Evolutionary conservation across 352 stramenopile genomes (phyloP).

Genomic region (Pythium vanterpoolii): DNA sequence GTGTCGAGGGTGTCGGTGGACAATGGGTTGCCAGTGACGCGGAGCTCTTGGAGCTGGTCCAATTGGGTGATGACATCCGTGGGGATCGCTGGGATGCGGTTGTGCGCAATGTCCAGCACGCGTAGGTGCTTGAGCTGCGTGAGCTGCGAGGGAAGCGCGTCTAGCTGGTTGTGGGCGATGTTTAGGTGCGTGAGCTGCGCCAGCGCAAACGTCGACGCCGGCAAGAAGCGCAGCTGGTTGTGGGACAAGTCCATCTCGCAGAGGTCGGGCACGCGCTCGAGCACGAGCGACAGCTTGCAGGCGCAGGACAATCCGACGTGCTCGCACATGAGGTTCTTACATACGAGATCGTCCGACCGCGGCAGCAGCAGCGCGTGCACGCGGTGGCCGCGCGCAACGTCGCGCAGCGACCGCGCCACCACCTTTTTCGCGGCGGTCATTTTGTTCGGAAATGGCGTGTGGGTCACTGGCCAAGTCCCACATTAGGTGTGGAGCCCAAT

Average conservation of each 20-base stretch:
- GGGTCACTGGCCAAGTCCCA: not conserved
- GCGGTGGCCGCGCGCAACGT: slow-evolving; percentile 55
- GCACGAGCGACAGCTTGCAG: slow-evolving; percentile 76
- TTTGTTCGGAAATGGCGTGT: not conserved
- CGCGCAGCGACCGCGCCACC: slow-evolving; percentile 48
- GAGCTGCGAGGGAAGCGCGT: slow-evolving; percentile 38
- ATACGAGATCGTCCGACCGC: slow-evolving; percentile 85
- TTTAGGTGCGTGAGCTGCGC: slow-evolving; percentile 50
- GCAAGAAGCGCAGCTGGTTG: slow-evolving; percentile 77
- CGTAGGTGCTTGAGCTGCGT: slow-evolving; percentile 48
- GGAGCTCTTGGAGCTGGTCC: slow-evolving; percentile 33
- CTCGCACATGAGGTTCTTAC: slow-evolving; percentile 91
- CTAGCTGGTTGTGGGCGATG: slow-evolving; percentile 65
- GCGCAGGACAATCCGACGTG: slow-evolving; percentile 83
- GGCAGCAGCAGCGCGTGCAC: slow-evolving; percentile 66
- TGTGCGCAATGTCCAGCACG: slow-evolving; percentile 60
- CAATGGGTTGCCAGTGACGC: slow-evolving; percentile 46
- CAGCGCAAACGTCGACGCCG: slow-evolving; percentile 76
- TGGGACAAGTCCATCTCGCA: slow-evolving; percentile 62
- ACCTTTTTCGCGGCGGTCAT: not conserved
- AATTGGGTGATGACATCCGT: slow-evolving; percentile 40
- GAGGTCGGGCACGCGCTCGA: slow-evolving; percentile 71
- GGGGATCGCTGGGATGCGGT: slow-evolving; percentile 42
- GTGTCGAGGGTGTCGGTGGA: slow-evolving; percentile 21
- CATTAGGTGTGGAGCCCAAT: not conserved